Conservation (phyloP, 805 yeast genomes). For the Ogataea neopini region DNA sequence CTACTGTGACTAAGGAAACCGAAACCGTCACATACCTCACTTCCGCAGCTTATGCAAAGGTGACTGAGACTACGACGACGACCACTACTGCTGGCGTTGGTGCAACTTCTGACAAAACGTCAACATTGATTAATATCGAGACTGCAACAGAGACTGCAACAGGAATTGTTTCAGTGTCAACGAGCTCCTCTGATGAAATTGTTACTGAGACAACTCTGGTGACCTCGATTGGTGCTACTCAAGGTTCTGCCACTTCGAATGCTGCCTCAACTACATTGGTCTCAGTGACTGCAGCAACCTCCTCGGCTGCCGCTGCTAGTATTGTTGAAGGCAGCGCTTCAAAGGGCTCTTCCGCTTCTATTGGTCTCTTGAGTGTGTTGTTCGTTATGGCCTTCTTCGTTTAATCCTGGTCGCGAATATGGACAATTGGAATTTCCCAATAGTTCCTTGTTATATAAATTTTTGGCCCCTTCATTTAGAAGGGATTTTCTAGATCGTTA, state of each 20-base stretch:
- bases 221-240: conserved; percentile 1
- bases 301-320: conserved; percentile 10
- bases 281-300: conserved; percentile 10
- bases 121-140: conserved; percentile 1
- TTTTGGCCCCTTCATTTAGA: neutral
- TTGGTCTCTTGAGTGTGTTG: conserved; percentile 28
- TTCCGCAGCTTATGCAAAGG: conserved; percentile 5
- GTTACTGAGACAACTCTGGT: conserved; percentile 1
- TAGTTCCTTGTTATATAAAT: neutral
- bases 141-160: conserved; percentile 11
- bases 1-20: conserved; percentile 17
- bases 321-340: conserved; percentile 24
- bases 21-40: conserved; percentile 8
- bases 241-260: conserved; percentile 14
- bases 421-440: conserved; percentile 9
- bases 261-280: neutral
- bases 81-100: conserved; percentile 10
- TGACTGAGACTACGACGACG: conserved; percentile 5
- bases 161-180: conserved; percentile 1
- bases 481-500: conserved; percentile 1
- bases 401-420: conserved; percentile 8
- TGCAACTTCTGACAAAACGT: conserved; percentile 8
- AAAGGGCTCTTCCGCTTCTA: conserved; percentile 23
- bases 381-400: conserved; percentile 25
- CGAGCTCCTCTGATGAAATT: neutral